Conservation (phyloP, 176 grass and related monocot genomes). For the Luzula sylvatica region DNA sequence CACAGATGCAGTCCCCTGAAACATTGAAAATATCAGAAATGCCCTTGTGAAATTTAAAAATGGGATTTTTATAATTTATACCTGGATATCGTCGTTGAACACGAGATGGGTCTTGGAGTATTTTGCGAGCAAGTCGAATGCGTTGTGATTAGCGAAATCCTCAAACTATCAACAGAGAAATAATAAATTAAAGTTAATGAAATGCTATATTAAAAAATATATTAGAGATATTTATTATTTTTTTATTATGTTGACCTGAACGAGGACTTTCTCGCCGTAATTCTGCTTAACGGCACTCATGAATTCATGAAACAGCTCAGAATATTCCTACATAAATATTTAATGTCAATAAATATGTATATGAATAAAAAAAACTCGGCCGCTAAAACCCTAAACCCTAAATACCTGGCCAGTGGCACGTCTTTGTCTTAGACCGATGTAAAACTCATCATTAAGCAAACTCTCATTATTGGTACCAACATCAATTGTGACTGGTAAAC, state of each 20-base stretch:
- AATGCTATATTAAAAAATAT: background rate
- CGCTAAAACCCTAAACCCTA: too few relatives aligned
- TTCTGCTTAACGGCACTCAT: conserved; percentile 85
- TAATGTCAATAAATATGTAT: background rate
- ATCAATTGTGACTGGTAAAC: conserved; percentile 95
- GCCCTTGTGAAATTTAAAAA: background rate
- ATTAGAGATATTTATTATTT: background rate
- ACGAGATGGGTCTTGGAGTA: conserved; percentile 98
- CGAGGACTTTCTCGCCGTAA: conserved; percentile 93
- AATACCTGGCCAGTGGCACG: conserved; percentile 80
- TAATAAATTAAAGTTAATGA: conserved; percentile 13
- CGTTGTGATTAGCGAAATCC: conserved; percentile 99
- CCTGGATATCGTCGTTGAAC: conserved; percentile 99
- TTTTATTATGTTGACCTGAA: conserved; percentile 47
- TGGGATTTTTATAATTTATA: conserved; percentile 26
- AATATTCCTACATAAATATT: conserved; percentile 60
- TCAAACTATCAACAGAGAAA: conserved; percentile 72
- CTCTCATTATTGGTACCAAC: conserved; percentile 85
- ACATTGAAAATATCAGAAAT: background rate
- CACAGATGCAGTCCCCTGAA: conserved; percentile 96
- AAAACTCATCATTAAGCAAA: conserved; percentile 88
- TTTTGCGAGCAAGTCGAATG: conserved; percentile 88
- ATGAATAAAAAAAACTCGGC: too few relatives aligned
- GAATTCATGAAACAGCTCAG: conserved; percentile 84
- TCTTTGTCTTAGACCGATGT: conserved; percentile 82